These are phyloP conservation scores for Moesziomyces sp. DNA, from an alignment of 1,284 basidiomycete genomes.

Conservation along the genomic window DNA sequence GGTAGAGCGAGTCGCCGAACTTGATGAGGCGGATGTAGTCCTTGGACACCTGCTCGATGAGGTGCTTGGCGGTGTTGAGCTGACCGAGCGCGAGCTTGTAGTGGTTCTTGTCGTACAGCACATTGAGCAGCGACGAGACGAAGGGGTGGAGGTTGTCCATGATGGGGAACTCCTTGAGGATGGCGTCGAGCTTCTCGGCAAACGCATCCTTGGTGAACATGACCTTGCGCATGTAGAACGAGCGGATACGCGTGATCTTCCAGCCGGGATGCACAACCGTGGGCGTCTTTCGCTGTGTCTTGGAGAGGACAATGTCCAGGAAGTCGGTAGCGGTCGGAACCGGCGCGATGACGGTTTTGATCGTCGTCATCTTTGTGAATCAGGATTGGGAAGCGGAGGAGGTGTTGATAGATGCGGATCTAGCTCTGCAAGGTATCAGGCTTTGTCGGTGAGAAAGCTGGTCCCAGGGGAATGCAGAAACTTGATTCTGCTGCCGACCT, in stretches of 20 bases:
- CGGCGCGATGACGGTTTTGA: conserved; percentile 78
- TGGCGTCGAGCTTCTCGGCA: conserved; percentile 93
- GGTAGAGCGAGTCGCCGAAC: conserved; percentile 66
- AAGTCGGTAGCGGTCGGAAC: conserved; percentile 96
- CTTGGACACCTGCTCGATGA: conserved; percentile 67
- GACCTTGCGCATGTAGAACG: conserved; percentile 98
- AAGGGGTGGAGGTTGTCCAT: conserved; percentile 65
- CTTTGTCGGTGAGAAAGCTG: no score
- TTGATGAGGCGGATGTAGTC: conserved; percentile 67
- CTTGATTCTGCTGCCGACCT: neutral
- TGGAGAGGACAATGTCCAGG: conserved; percentile 91
- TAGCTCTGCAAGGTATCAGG: no score
- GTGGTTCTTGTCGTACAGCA: conserved; percentile 68
- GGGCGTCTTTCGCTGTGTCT: conserved; percentile 95
- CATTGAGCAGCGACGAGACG: conserved; percentile 66
- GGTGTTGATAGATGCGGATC: no score
- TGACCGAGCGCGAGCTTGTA: conserved; percentile 68
- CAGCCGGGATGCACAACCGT: conserved; percentile 85
- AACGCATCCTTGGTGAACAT: conserved; percentile 99
- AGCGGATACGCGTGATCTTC: conserved; percentile 92
- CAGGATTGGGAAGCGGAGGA: neutral
- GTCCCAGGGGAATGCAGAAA: neutral
- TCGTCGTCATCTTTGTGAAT: conserved; percentile 48
- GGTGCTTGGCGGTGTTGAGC: conserved; percentile 66
- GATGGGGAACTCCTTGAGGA: conserved; percentile 89